phyloP scores from a whole-genome alignment of 2,329 filamentous ascomycete species.

The Aureobasidium sp. region DNA sequence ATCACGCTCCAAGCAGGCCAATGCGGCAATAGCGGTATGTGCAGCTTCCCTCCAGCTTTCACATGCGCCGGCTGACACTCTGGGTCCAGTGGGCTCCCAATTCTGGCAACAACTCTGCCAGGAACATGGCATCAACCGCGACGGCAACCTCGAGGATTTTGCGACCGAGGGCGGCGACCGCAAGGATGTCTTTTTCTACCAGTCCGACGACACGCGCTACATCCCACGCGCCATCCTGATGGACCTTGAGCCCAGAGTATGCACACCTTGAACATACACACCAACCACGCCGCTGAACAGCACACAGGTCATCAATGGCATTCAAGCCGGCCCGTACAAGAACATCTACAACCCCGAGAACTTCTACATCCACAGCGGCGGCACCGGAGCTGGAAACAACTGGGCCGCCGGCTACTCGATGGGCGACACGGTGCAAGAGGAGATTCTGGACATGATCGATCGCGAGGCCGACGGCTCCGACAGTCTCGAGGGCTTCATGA shows the following conservation, averaged over 20 bases:
- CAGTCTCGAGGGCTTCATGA: constrained; percentile 96
- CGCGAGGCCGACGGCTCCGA: constrained; percentile 97
- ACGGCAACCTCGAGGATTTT: constrained; percentile 96
- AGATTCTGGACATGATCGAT: constrained; percentile 99
- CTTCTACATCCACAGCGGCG: constrained; percentile 93
- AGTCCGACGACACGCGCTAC: constrained; percentile 97
- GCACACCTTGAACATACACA: constrained; percentile 31
- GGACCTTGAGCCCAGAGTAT: constrained; percentile 78
- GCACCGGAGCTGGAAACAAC: constrained; percentile 91
- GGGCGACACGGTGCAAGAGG: constrained; percentile 85
- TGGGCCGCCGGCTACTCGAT: constrained; percentile 96
- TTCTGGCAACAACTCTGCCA: constrained; percentile 99
- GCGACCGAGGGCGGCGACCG: constrained; percentile 95
- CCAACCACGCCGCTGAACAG: constrained; percentile 22
- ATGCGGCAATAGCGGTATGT: constrained; percentile 97
- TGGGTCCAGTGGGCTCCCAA: constrained; percentile 72
- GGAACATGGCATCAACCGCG: constrained; percentile 95
- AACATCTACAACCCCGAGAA: constrained; percentile 99
- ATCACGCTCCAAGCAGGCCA: constrained; percentile 99
- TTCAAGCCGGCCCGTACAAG: constrained; percentile 88
- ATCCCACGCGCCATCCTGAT: constrained; percentile 94
- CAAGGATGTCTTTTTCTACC: constrained; percentile 99
- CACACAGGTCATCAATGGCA: constrained; percentile 69
- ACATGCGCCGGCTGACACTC: constrained; percentile 26
- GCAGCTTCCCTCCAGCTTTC: neutral